Evolutionary conservation across 202 grass and related monocot species (phyloP).

Genomic region (Schoenoplectus tabernaemontani): DNA sequence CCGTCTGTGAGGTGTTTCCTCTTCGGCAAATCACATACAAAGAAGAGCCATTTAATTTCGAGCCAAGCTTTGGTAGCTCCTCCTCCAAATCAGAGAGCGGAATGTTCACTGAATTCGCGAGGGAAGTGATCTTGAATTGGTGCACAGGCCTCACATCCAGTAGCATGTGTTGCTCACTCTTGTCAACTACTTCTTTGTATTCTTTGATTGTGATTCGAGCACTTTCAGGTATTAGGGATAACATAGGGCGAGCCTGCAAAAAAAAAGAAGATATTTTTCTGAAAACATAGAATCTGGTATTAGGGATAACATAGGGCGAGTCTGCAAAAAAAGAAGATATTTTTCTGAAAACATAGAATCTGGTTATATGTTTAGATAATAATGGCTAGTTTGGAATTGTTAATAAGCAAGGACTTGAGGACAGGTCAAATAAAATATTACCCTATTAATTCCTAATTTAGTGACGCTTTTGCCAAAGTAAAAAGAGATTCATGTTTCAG

Average conservation of each 20-base stretch:
- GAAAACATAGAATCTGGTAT: slow-evolving; percentile 31
- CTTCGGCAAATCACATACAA: slow-evolving; percentile 71
- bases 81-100: slow-evolving; percentile 49
- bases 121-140: slow-evolving; percentile 76
- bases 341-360: neutral
- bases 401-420: neutral
- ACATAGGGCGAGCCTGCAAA: slow-evolving; percentile 41
- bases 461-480: neutral
- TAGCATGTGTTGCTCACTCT: slow-evolving; percentile 44
- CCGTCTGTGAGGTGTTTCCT: slow-evolving; percentile 78
- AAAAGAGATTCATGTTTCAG: neutral
- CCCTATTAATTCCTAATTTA: neutral
- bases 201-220: slow-evolving; percentile 50
- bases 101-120: slow-evolving; percentile 58
- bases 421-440: neutral
- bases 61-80: slow-evolving; percentile 42
- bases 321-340: slow-evolving; percentile 34
- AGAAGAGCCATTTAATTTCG: slow-evolving; percentile 26
- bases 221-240: slow-evolving; percentile 45
- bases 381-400: neutral
- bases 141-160: slow-evolving; percentile 69
- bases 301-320: slow-evolving; percentile 28
- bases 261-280: neutral
- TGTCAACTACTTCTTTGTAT: slow-evolving; percentile 51
- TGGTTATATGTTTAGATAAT: neutral